Percentiles rank a stretch among this genome's conserved stretches.
phyloP scores from a whole-genome alignment of 805 yeast genomes.

The Starmerella apicola region DNA sequence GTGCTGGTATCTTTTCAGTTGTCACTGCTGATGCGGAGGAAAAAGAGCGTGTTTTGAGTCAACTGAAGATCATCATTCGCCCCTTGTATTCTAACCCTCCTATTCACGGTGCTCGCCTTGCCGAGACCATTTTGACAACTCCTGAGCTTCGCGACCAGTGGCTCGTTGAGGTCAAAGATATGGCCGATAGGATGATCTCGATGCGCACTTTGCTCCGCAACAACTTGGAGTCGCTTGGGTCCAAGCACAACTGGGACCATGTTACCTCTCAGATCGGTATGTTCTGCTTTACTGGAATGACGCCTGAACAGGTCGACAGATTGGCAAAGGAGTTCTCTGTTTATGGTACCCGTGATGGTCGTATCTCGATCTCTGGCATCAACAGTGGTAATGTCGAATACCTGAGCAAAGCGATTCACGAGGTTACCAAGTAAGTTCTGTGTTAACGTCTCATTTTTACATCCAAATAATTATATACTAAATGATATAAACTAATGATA shows the following conservation, averaged over 20 bases:
- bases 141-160: constrained; percentile 54
- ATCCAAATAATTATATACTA: neutral
- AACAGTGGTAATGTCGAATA: constrained; percentile 63
- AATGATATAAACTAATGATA: neutral
- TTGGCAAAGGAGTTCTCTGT: constrained; percentile 68
- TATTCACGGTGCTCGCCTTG: constrained; percentile 84
- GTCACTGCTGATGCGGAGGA: constrained; percentile 37
- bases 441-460: no score
- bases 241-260: constrained; percentile 71
- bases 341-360: constrained; percentile 69
- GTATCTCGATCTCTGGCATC: constrained; percentile 90
- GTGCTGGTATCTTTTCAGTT: constrained; percentile 82
- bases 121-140: constrained; percentile 57
- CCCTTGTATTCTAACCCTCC: constrained; percentile 91
- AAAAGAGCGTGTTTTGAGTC: constrained; percentile 42
- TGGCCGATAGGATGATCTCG: constrained; percentile 64
- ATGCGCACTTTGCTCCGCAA: constrained; percentile 58
- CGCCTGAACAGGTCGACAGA: constrained; percentile 53
- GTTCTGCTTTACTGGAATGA: constrained; percentile 87
- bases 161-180: constrained; percentile 65
- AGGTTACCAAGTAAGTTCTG: constrained; percentile 35
- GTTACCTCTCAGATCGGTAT: constrained; percentile 84
- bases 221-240: constrained; percentile 42
- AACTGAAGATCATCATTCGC: constrained; percentile 70
- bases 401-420: constrained; percentile 74